Conservation (phyloP, 257 asterid genomes). For the Buddleja alternifolia region DNA sequence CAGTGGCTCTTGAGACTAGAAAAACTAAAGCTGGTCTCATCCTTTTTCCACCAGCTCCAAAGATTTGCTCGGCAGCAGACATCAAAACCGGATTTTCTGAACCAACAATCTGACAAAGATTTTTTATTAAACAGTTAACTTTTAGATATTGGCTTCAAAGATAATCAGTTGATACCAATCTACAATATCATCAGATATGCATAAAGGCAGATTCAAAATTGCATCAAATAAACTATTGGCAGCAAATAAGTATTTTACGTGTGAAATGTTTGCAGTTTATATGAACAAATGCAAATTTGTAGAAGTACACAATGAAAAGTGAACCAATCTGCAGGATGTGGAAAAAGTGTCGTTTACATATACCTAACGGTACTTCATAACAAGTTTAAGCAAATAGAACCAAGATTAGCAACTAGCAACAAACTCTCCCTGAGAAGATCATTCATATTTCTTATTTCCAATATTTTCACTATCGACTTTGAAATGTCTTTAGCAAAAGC, state of each 20-base stretch:
- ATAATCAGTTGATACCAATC: not conserved
- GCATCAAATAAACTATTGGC: not conserved
- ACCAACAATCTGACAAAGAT: conserved; percentile 76
- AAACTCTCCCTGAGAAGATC: not conserved
- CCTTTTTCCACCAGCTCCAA: conserved; percentile 97
- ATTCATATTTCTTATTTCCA: not conserved
- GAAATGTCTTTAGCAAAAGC: not conserved
- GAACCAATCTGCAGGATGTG: not conserved
- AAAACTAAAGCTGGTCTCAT: conserved; percentile 95
- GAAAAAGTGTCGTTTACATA: not conserved
- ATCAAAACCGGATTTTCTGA: conserved; percentile 93
- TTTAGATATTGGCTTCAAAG: not conserved
- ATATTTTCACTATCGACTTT: not conserved
- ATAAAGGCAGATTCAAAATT: not conserved
- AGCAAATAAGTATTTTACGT: not conserved
- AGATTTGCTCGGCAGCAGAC: conserved; percentile 98
- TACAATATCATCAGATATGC: not conserved
- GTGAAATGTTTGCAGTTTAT: not conserved
- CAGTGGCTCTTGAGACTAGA: conserved; percentile 90
- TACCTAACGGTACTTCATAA: not conserved
- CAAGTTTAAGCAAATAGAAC: not conserved
- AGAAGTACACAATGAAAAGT: not conserved
- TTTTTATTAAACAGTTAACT: too few relatives aligned
- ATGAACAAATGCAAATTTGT: not conserved
- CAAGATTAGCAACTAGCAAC: not conserved